Conservation (phyloP, 2,329 filamentous ascomycete species). For the Acrodontium crateriforme region DNA sequence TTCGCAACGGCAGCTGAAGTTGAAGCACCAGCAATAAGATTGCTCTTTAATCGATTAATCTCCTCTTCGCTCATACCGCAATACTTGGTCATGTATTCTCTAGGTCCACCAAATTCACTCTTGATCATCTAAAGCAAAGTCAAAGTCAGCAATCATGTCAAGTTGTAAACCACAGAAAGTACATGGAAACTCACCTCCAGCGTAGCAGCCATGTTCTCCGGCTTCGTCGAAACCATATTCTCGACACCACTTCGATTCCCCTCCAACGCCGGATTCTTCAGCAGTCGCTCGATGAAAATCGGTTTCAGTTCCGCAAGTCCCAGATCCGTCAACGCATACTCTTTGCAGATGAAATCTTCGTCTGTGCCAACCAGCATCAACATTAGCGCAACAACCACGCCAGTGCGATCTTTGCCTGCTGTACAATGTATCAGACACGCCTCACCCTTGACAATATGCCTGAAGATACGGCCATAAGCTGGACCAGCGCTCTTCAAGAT, state of each 20-base stretch:
- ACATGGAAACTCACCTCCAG: too few relatives aligned
- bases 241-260: slow-evolving; percentile 30
- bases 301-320: slow-evolving; percentile 37
- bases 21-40: too few relatives aligned
- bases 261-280: slow-evolving; percentile 37
- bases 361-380: slow-evolving; percentile 49
- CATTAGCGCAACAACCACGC: slow-evolving; percentile 53
- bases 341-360: slow-evolving; percentile 45
- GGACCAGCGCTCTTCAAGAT: slow-evolving; percentile 43
- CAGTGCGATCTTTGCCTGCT: slow-evolving; percentile 65
- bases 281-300: slow-evolving; percentile 38
- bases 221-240: slow-evolving; percentile 31
- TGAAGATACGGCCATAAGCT: slow-evolving; percentile 46
- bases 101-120: slow-evolving; percentile 47
- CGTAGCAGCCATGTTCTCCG: slow-evolving; percentile 38
- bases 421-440: slow-evolving; percentile 59
- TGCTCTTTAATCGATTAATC: slow-evolving; percentile 39
- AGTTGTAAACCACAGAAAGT: too few relatives aligned
- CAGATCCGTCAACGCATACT: slow-evolving; percentile 54
- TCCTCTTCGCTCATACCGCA: slow-evolving; percentile 45
- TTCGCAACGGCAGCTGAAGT: too few relatives aligned
- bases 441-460: slow-evolving; percentile 38
- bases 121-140: slow-evolving; percentile 46
- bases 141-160: too few relatives aligned
- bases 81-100: slow-evolving; percentile 46